These are phyloP conservation scores for Dioscorea alata DNA, from an alignment of 106 monocot genomes.

Conservation along the genomic window DNA sequence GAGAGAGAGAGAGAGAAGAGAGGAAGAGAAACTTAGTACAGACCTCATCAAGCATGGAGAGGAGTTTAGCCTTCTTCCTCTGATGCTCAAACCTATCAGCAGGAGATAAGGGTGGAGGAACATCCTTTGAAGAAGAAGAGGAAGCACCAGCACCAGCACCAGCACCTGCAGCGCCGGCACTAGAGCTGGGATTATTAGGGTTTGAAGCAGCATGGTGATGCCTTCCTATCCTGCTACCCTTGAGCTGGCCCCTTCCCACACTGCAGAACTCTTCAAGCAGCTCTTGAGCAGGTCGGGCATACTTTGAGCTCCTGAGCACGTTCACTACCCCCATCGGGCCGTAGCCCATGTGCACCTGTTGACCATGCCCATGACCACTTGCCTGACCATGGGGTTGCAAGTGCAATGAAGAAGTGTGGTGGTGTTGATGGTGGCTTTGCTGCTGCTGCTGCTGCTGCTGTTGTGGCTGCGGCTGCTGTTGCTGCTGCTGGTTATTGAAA, in stretches of 20 bases:
- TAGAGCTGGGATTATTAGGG: slow-evolving; percentile 30
- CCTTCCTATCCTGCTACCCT: slow-evolving; percentile 18
- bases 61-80: slow-evolving; percentile 86
- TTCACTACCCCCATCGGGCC: slow-evolving; percentile 33
- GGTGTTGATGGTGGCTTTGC: slow-evolving; percentile 9
- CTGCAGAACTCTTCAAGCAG: slow-evolving; percentile 95
- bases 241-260: slow-evolving; percentile 57
- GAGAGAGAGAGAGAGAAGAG: slow-evolving; percentile 9
- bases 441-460: slow-evolving; percentile 19
- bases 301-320: slow-evolving; percentile 74
- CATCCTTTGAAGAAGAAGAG: slow-evolving; percentile 40
- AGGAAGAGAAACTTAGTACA: not conserved
- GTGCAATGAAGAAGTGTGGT: slow-evolving; percentile 5
- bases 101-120: slow-evolving; percentile 50
- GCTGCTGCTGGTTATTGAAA: slow-evolving; percentile 33
- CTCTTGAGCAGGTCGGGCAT: slow-evolving; percentile 79
- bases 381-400: slow-evolving; percentile 17
- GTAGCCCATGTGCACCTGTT: slow-evolving; percentile 46
- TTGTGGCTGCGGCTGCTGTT: slow-evolving; percentile 23
- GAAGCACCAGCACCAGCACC: slow-evolving; percentile 15
- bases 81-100: slow-evolving; percentile 91
- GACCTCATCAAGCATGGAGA: slow-evolving; percentile 97
- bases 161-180: slow-evolving; percentile 11
- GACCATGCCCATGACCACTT: slow-evolving; percentile 10
- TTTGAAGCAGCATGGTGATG: slow-evolving; percentile 5